Percentiles rank a stretch among this genome's conserved stretches.
phyloP scores from a whole-genome alignment of 2,329 filamentous ascomycete genomes.

The Venturia asperata region DNA sequence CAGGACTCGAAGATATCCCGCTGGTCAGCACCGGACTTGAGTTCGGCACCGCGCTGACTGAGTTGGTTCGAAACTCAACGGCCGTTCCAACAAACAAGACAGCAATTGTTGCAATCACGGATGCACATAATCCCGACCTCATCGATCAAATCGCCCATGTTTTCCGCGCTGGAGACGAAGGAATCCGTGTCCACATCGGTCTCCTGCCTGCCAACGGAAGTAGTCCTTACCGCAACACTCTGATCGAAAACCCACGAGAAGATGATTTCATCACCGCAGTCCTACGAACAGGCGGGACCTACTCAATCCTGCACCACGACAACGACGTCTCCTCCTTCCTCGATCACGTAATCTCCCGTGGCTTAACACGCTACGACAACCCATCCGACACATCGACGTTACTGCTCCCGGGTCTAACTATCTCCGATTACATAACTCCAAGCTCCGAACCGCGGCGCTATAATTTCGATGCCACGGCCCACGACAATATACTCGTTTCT shows the following conservation, averaged over 20 bases:
- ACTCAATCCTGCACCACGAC: slow-evolving; percentile 23
- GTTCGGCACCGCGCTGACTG: slow-evolving; percentile 22
- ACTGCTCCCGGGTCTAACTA: slow-evolving; percentile 23
- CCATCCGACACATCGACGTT: slow-evolving; percentile 25
- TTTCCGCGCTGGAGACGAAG: slow-evolving; percentile 23
- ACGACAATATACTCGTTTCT: slow-evolving; percentile 22
- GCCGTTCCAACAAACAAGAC: slow-evolving; percentile 23
- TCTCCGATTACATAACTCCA: slow-evolving; percentile 24
- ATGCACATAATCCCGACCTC: slow-evolving; percentile 21
- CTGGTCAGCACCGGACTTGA: slow-evolving; percentile 22
- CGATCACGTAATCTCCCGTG: slow-evolving; percentile 24
- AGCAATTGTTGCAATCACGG: slow-evolving; percentile 24
- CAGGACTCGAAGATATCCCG: slow-evolving; percentile 13
- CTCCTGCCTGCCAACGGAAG: slow-evolving; percentile 21
- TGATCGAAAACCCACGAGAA: slow-evolving; percentile 18
- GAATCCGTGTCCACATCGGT: slow-evolving; percentile 25
- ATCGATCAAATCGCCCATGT: slow-evolving; percentile 23
- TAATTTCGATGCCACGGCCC: slow-evolving; percentile 23
- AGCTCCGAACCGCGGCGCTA: slow-evolving; percentile 24
- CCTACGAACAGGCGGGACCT: slow-evolving; percentile 25
- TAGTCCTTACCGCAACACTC: slow-evolving; percentile 3
- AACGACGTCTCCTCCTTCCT: slow-evolving; percentile 22
- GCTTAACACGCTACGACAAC: slow-evolving; percentile 26
- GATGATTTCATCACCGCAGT: slow-evolving; percentile 25
- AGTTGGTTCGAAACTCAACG: slow-evolving; percentile 21